A percentile compares a stretch with the other conserved stretches of the same genome.
Evolutionary conservation across 192 early-diverging fungal genomes (phyloP).

Genomic region (Lobosporangium transversale): DNA sequence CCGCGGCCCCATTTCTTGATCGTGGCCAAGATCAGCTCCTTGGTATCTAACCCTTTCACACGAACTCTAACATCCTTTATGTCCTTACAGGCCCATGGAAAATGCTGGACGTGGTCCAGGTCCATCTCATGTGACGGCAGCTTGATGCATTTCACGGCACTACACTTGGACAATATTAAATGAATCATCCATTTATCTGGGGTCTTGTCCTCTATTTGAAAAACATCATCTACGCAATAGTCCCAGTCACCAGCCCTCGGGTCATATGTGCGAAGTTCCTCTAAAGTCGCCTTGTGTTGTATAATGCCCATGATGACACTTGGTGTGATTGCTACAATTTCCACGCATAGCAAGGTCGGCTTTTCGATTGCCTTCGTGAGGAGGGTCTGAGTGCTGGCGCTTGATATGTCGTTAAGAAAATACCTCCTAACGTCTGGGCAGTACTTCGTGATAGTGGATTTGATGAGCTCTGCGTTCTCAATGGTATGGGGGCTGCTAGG

Average conservation of each 20-base stretch:
- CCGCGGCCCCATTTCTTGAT: background rate
- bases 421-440: background rate
- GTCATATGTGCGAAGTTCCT: background rate
- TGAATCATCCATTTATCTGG: background rate
- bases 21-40: background rate
- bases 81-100: background rate
- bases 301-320: background rate
- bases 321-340: background rate
- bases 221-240: background rate
- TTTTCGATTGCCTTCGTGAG: background rate
- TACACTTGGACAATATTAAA: background rate
- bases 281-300: background rate
- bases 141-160: background rate
- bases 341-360: background rate
- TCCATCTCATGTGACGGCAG: background rate
- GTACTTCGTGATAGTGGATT: background rate
- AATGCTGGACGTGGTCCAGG: background rate
- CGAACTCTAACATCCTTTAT: background rate
- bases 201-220: background rate
- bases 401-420: background rate
- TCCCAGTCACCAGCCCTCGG: background rate
- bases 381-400: background rate
- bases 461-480: background rate
- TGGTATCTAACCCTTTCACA: background rate
- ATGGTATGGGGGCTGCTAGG: background rate